Base-by-base conservation (phyloP, 139 green algal species). In the Deuterostichococcus epilithicus region DNA sequence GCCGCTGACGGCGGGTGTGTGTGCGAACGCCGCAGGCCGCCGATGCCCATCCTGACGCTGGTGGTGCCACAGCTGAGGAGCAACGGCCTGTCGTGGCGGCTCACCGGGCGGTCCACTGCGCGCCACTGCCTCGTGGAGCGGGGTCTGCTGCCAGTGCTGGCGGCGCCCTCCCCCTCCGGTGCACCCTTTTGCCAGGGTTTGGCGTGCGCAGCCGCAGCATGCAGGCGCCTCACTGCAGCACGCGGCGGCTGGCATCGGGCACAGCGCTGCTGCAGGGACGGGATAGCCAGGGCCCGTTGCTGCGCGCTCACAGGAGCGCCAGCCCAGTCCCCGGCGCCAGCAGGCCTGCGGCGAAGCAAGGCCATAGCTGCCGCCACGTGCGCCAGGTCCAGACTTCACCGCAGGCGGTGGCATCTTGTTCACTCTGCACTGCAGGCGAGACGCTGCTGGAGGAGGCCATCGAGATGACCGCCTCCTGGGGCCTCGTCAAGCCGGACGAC, bases 11-110 rank as follows among this genome's bases (percentile, higher is more conserved):
- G 8, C 15, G 8, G 30, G 15, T 13, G 15, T 15, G 32, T 70
- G 65, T 70, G 8, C 32, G 15, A 8, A 23, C 13, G 3, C 18
- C 28, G 52, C 52, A 63, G 91, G 13, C 92, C 92, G 18, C 83
- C 86, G 8, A 86, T 95, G 84, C 93, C 93, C 78, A 95, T 97
- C 85, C 81, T 97, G 38, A 94, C 93, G 1, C 83, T 97, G 76
- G 90, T 97, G 52, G 87, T 97, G 47, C 93, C 93, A 1, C 90
- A 89, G 72, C 86, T 97, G 6, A 90, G 92, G 76, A 85, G 81
- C 45, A 87, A 98, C 76, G 75, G 75, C 35, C 84, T 96, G 39
- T 86, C 85, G 72, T 97, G 93, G 93, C 86, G 82, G 76, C 88
- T 98, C 72, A 88, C 94, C 72, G 90, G 90, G 25, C 77, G 88